Evolutionary conservation across 331 rosid species (phyloP), one percentile per base, ranked within the genome.

Genomic region (Acacia pycnantha): DNA sequence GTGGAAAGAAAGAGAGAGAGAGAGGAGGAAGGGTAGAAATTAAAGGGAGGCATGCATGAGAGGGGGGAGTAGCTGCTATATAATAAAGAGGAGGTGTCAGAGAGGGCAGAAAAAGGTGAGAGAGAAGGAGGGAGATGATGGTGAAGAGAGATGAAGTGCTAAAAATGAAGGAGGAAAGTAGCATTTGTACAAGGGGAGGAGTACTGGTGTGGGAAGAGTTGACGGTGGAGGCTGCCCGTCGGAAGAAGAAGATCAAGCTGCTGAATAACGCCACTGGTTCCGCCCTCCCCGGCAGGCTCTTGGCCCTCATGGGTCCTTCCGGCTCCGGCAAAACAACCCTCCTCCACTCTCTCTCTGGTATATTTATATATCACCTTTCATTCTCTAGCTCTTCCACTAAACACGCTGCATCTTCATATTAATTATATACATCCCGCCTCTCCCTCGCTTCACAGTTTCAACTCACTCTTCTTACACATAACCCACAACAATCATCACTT

Each of bases 291-390:
- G n/a, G 37, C 2, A 19, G 43, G 15, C 82, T 92, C 79, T 86
- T 87, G 93, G 98, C 94, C 2, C 76, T 94, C 58, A 88, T 94
- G 92, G 98, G 98, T 77, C 98, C 98, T 59, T 94, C 98, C 62
- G 98, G 98, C 61, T 89, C 88, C 47, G 97, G 98, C 27, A 94
- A 94, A 89, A 89, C 98, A 82, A 92, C 95, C 41, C 87, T 92
- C 11, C 98, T 94, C 48, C 81, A 84, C 79, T 81, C 94, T 41
- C 75, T 92, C 7, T 87, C 98, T 31, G 98, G 97, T 90, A 19
- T 18, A 2, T 48, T n/a, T 10, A 6, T 37, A 37, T 6, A 37
- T 6, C 41, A 6, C 41, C 81, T 76, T 54, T 44, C 33, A 59
- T 56, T 33, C 37, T 33, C 37, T 31, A 31, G 33, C 33, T 33